Evolutionary conservation across 495 filamentous ascomycete genomes (phyloP).

Genomic region (Aspergillus nidulans): DNA sequence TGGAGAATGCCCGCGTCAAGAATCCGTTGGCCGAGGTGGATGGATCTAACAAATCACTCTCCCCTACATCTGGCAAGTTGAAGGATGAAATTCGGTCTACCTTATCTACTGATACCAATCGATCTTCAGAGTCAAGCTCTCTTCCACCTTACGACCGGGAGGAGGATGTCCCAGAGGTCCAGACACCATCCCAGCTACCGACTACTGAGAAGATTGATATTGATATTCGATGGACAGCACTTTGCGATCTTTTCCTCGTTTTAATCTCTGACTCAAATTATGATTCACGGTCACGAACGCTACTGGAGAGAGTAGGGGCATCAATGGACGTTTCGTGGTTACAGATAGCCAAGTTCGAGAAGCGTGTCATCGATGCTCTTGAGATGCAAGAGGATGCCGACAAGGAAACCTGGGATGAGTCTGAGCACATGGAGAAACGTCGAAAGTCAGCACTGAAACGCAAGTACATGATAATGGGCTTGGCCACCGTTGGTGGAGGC

Average conservation of each 20-base stretch:
- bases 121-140: slow-evolving; percentile 36
- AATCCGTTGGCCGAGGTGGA: slow-evolving; percentile 73
- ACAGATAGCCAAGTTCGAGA: slow-evolving; percentile 95
- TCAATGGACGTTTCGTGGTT: slow-evolving; percentile 81
- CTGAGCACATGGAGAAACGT: slow-evolving; percentile 86
- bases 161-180: slow-evolving; percentile 70
- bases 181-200: slow-evolving; percentile 75
- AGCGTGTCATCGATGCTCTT: slow-evolving; percentile 91
- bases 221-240: slow-evolving; percentile 93
- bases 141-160: slow-evolving; percentile 70
- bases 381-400: slow-evolving; percentile 93
- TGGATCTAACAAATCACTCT: slow-evolving; percentile 27
- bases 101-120: slow-evolving; percentile 27
- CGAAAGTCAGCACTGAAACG: slow-evolving; percentile 73
- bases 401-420: slow-evolving; percentile 96
- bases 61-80: slow-evolving; percentile 26
- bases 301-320: slow-evolving; percentile 79
- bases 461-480: slow-evolving; percentile 90
- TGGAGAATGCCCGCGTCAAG: slow-evolving; percentile 89
- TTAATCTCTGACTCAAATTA: slow-evolving; percentile 94
- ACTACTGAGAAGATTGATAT: slow-evolving; percentile 83
- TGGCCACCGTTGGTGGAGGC: slow-evolving; percentile 93
- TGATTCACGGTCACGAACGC: slow-evolving; percentile 78
- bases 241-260: slow-evolving; percentile 93
- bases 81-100: slow-evolving; percentile 25